Percentiles rank a stretch among this genome's conserved stretches.
Evolutionary conservation across 768 basidiomycete genomes (phyloP).

Genomic region (Russula sp.): DNA sequence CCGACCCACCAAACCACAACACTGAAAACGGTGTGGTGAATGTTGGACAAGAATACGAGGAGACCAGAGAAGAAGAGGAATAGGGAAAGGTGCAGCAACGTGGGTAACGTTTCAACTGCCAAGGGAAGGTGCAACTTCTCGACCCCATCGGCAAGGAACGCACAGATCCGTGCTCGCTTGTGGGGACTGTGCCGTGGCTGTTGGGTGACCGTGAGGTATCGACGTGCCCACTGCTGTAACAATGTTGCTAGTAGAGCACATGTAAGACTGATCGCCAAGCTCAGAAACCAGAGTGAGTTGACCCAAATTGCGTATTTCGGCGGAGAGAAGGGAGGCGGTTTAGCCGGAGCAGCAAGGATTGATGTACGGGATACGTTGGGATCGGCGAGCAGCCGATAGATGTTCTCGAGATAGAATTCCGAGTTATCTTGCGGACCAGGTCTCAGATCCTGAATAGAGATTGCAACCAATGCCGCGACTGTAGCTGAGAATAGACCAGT

Average conservation of each 20-base stretch:
- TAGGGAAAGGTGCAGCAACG: slow-evolving; percentile 1
- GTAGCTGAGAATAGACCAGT: slow-evolving; percentile 19
- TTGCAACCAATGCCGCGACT: slow-evolving; percentile 11
- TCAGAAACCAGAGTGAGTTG: slow-evolving; percentile 13
- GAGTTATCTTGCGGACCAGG: background rate
- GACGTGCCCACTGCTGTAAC: background rate
- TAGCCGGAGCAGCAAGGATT: background rate
- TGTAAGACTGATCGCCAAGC: background rate
- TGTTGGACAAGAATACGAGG: background rate
- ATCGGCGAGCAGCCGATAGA: background rate
- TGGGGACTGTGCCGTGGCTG: background rate
- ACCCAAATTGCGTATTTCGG: slow-evolving; percentile 2
- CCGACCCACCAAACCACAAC: background rate
- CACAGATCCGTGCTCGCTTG: slow-evolving; percentile 2
- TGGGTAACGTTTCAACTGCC: background rate
- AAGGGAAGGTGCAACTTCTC: background rate
- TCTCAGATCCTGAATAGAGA: slow-evolving; percentile 10
- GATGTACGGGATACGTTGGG: background rate
- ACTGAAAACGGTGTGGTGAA: background rate
- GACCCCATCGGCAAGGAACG: background rate
- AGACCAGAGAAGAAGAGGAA: slow-evolving; percentile 4
- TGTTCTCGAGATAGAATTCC: background rate
- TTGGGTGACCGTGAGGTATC: background rate
- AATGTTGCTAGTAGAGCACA: background rate
- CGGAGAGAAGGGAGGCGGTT: background rate